Evolutionary conservation across 1,139 yeast genomes (phyloP), one percentile per base, ranked within the genome.

Genomic region (Candida freyschussii): DNA sequence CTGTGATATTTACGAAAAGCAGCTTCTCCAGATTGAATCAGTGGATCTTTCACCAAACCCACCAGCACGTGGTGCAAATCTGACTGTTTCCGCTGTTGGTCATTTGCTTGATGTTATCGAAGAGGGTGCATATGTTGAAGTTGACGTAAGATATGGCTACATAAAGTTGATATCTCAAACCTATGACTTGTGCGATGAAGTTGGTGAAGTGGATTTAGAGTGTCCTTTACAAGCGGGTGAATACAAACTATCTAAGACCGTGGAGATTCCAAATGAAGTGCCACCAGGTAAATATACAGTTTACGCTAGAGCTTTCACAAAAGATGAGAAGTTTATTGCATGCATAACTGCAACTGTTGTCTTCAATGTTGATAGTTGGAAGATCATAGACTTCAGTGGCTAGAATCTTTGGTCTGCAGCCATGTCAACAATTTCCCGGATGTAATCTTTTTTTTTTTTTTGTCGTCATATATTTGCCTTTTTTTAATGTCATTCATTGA

Each of bases 261-360:
- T 91, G 21, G 89, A 78, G 48, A 75, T 91, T 42, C 98, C 98
- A 13, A 65, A 69, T n/a, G 93, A 86, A 59, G 95, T 89, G 17
- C 97, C 98, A 39, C 96, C 97, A 18, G 98, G 97, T 27, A 81
- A 74, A 56, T 91, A 91, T 63, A 63, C 73, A 26, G 95, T 89
- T 30, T 67, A 70, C 40, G 97, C 96, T 13, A 75, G 91, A 53
- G 98, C 97, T 5, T 91, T 72, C 63, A 86, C 95, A 27, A 75
- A 64, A 32, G 86, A 83, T 36, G 96, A 84, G 49, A 78, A 72
- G 30, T 72, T 80, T 44, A 78, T 91, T 46, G 78, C 96, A 21
- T 91, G 98, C 59, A 67, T 91, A 52, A 74, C 84, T 21, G 96
- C 95, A 11, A 70, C 78, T 8, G 80, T 89, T 26, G 76, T 72